These are phyloP conservation scores for Fusarium sp. DNA, from an alignment of 2,329 filamentous ascomycete species.

Conservation along the genomic window DNA sequence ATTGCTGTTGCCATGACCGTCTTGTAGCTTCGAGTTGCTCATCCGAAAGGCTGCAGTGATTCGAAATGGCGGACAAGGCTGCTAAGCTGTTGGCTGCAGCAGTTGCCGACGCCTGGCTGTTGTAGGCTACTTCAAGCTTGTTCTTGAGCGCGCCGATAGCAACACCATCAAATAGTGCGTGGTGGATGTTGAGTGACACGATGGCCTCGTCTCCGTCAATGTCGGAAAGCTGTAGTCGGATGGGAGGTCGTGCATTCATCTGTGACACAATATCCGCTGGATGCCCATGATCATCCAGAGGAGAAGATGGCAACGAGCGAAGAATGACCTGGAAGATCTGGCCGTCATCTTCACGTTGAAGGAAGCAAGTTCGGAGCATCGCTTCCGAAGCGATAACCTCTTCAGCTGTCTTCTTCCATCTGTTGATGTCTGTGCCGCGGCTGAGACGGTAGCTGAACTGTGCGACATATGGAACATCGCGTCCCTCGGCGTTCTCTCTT, in stretches of 20 bases:
- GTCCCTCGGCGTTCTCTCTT: fast-evolving
- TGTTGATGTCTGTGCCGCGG: not conserved
- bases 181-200: constrained; percentile 11
- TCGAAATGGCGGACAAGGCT: not conserved
- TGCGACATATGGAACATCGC: constrained; percentile 19
- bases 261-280: not conserved
- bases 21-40: not conserved
- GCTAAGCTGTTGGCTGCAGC: not conserved
- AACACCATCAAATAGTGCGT: constrained; percentile 16
- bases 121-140: constrained; percentile 1
- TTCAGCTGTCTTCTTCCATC: constrained; percentile 1
- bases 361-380: constrained; percentile 15
- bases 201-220: fast-evolving
- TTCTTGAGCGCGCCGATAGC: constrained; percentile 1
- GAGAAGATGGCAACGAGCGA: not conserved
- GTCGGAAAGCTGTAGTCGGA: not conserved
- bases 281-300: not conserved
- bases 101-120: fast-evolving
- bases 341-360: constrained; percentile 19
- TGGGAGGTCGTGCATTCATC: constrained; percentile 1
- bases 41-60: not conserved
- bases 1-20: not conserved
- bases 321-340: constrained; percentile 19
- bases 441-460: constrained; percentile 16
- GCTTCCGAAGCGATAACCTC: constrained; percentile 1